Evolutionary conservation across 768 basidiomycete species (phyloP), one percentile per base, ranked within the genome.

Genomic region (Ramaria rubella): DNA sequence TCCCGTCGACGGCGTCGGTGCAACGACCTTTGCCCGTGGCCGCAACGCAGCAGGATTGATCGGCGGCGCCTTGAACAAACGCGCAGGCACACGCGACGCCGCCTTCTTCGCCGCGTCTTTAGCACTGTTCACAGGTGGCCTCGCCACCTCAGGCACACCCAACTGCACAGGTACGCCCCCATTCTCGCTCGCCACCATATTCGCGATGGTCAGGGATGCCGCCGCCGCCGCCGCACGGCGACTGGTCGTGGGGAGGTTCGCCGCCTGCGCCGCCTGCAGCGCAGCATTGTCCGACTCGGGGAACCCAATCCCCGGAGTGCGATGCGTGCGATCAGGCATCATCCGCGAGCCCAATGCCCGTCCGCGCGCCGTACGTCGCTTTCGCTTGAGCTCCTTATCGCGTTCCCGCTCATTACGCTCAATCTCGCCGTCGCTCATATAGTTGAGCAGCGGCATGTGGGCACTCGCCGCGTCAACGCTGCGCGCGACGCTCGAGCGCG

Each of bases 111-210:
- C 70, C 1, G 55, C 30, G 3, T 56, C 55, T 29, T 48, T 56
- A 14, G 46, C 19, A 15, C 38, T 11, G 14, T 19, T 26, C 15
- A 52, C n/a, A 12, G 27, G 52, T n/a, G 19, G 40, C 23, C 15
- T 15, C 19, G 36, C 30, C n/a, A 34, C 14, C 24, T 44, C 53
- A 9, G 48, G 45, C 21, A 29, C 17, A 19, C 33, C 36, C 45
- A 49, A 24, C 44, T 52, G 48, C 26, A 52, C 33, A 61, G 52
- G 83, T 75, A 26, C 78, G 67, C 29, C 83, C 52, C 89, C 90
- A 62, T 94, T 94, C 72, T 94, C 93, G 1, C 87, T 88, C 1
- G 93, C 93, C 1, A 94, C 90, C 80, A 95, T 90, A 63, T 86
- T 90, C 30, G 90, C 90, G 61, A 93, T 93, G n/a, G 84, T 90